phyloP scores from a whole-genome alignment of 495 filamentous ascomycete species.

The Glarea lozoyensis region DNA sequence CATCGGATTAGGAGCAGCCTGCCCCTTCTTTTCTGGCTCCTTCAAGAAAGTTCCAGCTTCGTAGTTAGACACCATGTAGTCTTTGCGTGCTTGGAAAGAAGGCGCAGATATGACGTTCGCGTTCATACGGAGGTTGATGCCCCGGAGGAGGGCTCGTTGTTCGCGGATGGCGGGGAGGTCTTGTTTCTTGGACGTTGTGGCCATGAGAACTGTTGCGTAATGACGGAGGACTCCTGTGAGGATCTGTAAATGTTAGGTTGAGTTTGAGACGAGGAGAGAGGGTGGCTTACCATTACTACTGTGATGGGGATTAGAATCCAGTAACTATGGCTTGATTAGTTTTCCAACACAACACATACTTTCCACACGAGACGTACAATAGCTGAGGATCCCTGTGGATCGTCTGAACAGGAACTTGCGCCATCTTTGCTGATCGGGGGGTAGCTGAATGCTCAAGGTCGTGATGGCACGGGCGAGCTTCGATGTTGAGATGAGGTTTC shows the following conservation, averaged over 20 bases:
- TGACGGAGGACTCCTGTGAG: conserved; percentile 92
- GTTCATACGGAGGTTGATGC: conserved; percentile 77
- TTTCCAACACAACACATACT: background rate
- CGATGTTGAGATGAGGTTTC: conserved; percentile 12
- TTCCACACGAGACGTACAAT: conserved; percentile 51
- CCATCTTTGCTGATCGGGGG: conserved; percentile 47
- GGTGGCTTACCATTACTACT: conserved; percentile 72
- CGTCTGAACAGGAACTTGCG: conserved; percentile 78
- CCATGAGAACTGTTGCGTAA: conserved; percentile 87
- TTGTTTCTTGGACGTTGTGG: conserved; percentile 73
- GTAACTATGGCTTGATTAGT: conserved; percentile 48
- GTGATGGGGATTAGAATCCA: conserved; percentile 98
- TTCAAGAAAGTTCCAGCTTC: conserved; percentile 83
- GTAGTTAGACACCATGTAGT: conserved; percentile 68
- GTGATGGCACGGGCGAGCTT: background rate
- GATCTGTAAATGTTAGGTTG: conserved; percentile 45
- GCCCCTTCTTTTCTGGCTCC: conserved; percentile 73
- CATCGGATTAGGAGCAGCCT: conserved; percentile 90
- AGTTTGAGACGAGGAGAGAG: background rate
- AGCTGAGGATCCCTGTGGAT: conserved; percentile 98
- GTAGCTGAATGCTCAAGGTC: background rate
- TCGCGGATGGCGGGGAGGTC: conserved; percentile 70
- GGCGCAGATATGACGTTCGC: conserved; percentile 60
- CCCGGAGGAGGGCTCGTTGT: conserved; percentile 77
- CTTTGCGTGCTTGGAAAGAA: conserved; percentile 72